Conservation (phyloP, 1,284 basidiomycete species). For the Papiliotrema laurentii region DNA sequence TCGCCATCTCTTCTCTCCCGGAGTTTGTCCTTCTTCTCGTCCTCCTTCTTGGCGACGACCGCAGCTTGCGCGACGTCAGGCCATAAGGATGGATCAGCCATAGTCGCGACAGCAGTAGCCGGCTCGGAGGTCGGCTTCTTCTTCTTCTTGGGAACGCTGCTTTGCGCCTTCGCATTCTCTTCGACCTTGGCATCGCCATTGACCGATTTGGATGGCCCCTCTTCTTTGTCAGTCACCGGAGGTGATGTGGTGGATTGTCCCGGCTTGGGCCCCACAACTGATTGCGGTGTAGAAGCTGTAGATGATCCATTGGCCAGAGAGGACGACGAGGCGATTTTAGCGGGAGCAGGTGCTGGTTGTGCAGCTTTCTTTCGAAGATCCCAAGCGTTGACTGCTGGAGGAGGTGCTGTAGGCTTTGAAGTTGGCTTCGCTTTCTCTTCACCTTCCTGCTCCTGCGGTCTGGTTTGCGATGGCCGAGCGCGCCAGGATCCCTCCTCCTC, state of each 20-base stretch:
- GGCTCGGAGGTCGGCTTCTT: slow-evolving; percentile 7
- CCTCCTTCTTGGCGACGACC: slow-evolving; percentile 21
- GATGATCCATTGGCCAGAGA: too few species aligned
- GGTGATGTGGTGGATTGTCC: not conserved
- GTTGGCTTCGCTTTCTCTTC: too few species aligned
- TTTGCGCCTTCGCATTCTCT: slow-evolving; percentile 14
- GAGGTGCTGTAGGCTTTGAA: slow-evolving; percentile 9
- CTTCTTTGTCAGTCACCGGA: too few species aligned
- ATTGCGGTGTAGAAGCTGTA: slow-evolving; percentile 8
- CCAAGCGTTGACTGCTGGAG: slow-evolving; percentile 38
- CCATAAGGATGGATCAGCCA: slow-evolving; percentile 34
- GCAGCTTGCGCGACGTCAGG: slow-evolving; percentile 39
- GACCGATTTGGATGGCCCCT: not conserved
- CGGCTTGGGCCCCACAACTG: not conserved
- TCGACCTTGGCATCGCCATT: slow-evolving; percentile 13
- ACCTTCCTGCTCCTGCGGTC: too few species aligned
- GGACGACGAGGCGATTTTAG: too few species aligned
- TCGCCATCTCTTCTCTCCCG: slow-evolving; percentile 27
- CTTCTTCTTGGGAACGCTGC: slow-evolving; percentile 19
- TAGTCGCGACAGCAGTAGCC: slow-evolving; percentile 10
- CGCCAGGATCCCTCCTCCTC: too few species aligned
- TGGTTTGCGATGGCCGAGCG: too few species aligned
- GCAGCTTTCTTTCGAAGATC: slow-evolving; percentile 34
- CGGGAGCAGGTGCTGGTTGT: too few species aligned
- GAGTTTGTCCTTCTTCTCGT: slow-evolving; percentile 26